Percentiles rank a stretch among this genome's conserved stretches.
Conservation (phyloP, 1,284 basidiomycete species). For the Trichosporon inkin region DNA sequence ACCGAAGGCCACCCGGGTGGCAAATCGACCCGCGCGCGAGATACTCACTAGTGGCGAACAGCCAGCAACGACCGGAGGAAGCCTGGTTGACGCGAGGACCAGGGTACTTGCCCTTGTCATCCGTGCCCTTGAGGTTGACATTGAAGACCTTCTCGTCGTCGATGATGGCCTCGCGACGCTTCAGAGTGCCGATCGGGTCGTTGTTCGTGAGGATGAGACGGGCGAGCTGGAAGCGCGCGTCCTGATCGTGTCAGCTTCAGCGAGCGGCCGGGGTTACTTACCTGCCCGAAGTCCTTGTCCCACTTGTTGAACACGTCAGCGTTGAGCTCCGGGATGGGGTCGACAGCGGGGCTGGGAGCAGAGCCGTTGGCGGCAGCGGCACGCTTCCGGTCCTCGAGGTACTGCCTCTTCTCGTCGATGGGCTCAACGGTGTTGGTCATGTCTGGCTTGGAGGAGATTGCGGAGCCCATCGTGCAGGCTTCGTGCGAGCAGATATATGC, state of each 20-base stretch:
- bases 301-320: conserved; percentile 60
- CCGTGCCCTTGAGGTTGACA: conserved; percentile 59
- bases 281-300: conserved; percentile 59
- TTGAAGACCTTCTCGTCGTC: conserved; percentile 80
- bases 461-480: conserved; percentile 9
- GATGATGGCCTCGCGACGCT: conserved; percentile 61
- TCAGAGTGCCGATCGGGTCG: conserved; percentile 64
- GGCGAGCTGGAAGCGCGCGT: conserved; percentile 67
- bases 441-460: conserved; percentile 1
- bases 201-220: conserved; percentile 74
- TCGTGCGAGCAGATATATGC: neutral
- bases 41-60: conserved; percentile 71
- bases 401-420: conserved; percentile 17
- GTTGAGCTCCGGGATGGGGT: conserved; percentile 49
- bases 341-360: neutral
- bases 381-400: conserved; percentile 12
- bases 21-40: neutral
- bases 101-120: conserved; percentile 47
- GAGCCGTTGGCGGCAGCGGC: neutral
- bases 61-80: conserved; percentile 82
- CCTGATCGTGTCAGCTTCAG: conserved; percentile 26
- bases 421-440: neutral
- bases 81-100: conserved; percentile 83
- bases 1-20: neutral
- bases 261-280: conserved; percentile 16